Base-by-base conservation (phyloP, 352 stramenopile species). In the Pythium dissimile region DNA sequence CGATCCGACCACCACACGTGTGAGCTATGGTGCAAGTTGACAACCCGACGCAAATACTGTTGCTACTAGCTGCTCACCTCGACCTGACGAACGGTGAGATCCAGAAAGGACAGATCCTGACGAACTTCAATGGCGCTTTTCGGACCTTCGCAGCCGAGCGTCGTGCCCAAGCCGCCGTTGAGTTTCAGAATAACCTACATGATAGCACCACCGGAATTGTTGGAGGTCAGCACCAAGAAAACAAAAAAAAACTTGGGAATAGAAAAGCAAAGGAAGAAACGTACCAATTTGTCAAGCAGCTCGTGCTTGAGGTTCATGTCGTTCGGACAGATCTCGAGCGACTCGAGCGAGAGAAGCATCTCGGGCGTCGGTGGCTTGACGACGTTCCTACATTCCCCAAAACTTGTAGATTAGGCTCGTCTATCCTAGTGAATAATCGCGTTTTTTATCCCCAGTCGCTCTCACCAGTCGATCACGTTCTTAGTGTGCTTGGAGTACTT, bases 81-180 rank as follows among this genome's bases (percentile, higher is more conserved):
- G n/a, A 97, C 82, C 89, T 99, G 97, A 64, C 98, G 97, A 39
- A 98, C 97, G 3, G 97, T 99, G 46, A 99, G 86, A 65, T 99
- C 97, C 31, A 99, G 78, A 69, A 99, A 99, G 38, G 89, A 97
- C 47, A 97, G 60, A 42, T 95, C 90, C 56, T 95, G 89, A 20
- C 91, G 86, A 57, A 98, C 91, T 85, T 97, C 91, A 55, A 98
- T 97, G 1, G 92, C 89, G 32, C 84, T 96, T 70, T 98, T 98
- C 0, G 92, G 89, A 16, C 89, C 94, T 67, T 95, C 84, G 50
- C 91, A 97, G 49, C 97, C 97, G 75, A 99, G 97, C 23, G 93
- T 98, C 41, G 97, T 99, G 61, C 97, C 97, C 15, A 99, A 75
- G n/a, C 97, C 97, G 43, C 97, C 97, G 71, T 99, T 99, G 21